Percentiles rank a stretch among this genome's conserved stretches.
These are phyloP conservation scores for Rhodotorula diobovata DNA, from an alignment of 768 basidiomycete species.

Conservation along the genomic window DNA sequence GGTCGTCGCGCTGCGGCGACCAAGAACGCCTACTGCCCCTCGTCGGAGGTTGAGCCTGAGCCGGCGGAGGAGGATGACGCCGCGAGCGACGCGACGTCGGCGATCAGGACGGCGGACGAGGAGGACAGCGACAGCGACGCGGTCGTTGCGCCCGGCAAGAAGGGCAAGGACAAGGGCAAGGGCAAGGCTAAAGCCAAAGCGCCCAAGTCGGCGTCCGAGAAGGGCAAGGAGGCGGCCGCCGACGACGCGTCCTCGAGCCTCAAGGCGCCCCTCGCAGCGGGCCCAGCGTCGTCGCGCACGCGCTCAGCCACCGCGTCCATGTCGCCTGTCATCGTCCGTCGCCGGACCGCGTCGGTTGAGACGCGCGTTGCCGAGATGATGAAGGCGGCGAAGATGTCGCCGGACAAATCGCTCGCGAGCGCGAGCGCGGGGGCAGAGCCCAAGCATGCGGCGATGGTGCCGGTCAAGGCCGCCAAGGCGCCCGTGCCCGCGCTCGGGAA, in stretches of 20 bases:
- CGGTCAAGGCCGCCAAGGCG: no score
- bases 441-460: no score
- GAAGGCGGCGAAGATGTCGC: background rate
- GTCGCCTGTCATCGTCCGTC: background rate
- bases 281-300: background rate
- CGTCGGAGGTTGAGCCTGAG: background rate
- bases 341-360: background rate
- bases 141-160: background rate
- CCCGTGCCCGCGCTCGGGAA: no score
- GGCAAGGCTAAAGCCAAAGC: background rate
- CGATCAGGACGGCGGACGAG: background rate
- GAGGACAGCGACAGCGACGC: background rate
- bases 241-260: no score
- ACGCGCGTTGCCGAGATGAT: background rate
- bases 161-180: background rate
- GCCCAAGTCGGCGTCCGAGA: background rate
- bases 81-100: constrained; percentile 3
- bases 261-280: no score
- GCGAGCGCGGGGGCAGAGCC: background rate
- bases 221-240: background rate
- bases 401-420: background rate
- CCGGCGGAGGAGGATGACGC: background rate
- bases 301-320: background rate
- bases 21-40: background rate
- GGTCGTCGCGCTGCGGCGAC: no score